Evolutionary conservation across 352 stramenopile species (phyloP).

Genomic region (Phytophthora foliorum): DNA sequence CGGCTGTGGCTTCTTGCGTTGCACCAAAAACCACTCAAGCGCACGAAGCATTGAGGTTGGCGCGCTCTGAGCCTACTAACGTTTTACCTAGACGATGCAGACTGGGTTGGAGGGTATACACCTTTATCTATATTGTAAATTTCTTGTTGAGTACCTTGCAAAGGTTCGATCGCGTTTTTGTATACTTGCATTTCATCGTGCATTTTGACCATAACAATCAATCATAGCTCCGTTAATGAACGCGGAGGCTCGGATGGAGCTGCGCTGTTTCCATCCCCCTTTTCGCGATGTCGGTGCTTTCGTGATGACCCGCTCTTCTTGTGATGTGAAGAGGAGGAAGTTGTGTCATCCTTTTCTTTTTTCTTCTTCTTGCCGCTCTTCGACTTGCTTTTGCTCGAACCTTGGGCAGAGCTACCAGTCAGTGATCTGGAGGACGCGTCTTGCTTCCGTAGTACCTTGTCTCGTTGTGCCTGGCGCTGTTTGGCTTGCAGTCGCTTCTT

Average conservation of each 20-base stretch:
- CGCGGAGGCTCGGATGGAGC: constrained; percentile 28
- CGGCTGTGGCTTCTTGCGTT: constrained; percentile 81
- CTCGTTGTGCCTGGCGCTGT: constrained; percentile 79
- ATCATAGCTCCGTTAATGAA: constrained; percentile 53
- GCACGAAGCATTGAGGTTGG: constrained; percentile 57
- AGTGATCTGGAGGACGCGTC: constrained; percentile 35
- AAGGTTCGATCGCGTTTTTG: constrained; percentile 13
- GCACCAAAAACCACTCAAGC: constrained; percentile 79
- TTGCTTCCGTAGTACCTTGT: constrained; percentile 81
- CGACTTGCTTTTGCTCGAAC: constrained; percentile 36
- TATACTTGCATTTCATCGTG: not conserved
- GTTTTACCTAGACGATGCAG: constrained; percentile 5
- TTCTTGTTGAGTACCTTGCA: constrained; percentile 26
- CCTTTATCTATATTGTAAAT: constrained; percentile 41
- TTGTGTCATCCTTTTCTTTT: constrained; percentile 36
- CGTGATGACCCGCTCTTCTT: constrained; percentile 51
- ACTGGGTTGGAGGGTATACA: constrained; percentile 18
- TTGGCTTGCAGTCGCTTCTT: constrained; percentile 77
- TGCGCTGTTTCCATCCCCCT: constrained; percentile 10
- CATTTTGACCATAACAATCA: constrained; percentile 4
- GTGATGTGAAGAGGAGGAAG: constrained; percentile 25
- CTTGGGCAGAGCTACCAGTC: constrained; percentile 13
- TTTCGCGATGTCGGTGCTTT: constrained; percentile 44
- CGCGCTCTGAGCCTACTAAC: not conserved
- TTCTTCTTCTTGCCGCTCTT: constrained; percentile 63